Evolutionary conservation across 2,329 filamentous ascomycete species (phyloP).

Genomic region (Monilinia vaccinii-corymbosi): DNA sequence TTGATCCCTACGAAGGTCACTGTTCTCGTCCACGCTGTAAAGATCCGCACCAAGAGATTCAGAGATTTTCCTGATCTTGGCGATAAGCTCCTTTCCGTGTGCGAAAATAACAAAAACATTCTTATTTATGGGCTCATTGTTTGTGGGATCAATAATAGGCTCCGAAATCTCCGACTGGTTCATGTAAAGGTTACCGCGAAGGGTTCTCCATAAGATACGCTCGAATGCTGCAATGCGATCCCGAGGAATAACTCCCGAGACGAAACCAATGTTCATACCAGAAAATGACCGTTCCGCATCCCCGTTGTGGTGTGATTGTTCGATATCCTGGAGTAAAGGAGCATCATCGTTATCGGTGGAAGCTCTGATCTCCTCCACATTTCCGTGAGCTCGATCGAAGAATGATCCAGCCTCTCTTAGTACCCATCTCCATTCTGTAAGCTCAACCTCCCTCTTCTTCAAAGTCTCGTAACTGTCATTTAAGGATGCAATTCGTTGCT

Average conservation of each 20-base stretch:
- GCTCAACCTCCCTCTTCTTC: slow-evolving; percentile 93
- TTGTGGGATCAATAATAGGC: slow-evolving; percentile 80
- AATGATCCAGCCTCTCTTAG: slow-evolving; percentile 92
- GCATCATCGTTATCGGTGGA: slow-evolving; percentile 83
- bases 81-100: slow-evolving; percentile 94
- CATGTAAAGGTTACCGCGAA: slow-evolving; percentile 98
- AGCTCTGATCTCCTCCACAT: slow-evolving; percentile 90
- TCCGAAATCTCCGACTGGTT: slow-evolving; percentile 98
- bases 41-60: slow-evolving; percentile 93
- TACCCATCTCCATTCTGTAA: slow-evolving; percentile 98
- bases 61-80: slow-evolving; percentile 98
- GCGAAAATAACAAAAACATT: slow-evolving; percentile 99
- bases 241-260: slow-evolving; percentile 87
- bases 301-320: slow-evolving; percentile 61
- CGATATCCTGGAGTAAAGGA: slow-evolving; percentile 83
- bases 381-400: slow-evolving; percentile 92
- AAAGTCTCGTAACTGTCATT: slow-evolving; percentile 98
- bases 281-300: slow-evolving; percentile 77
- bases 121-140: slow-evolving; percentile 88
- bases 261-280: slow-evolving; percentile 98
- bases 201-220: slow-evolving; percentile 92
- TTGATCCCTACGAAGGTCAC: slow-evolving; percentile 88
- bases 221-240: slow-evolving; percentile 94
- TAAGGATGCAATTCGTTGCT: slow-evolving; percentile 81
- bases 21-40: slow-evolving; percentile 96